Base-by-base conservation (phyloP, 192 early-diverging fungal species). In the Thoreauomyces humboldtii region DNA sequence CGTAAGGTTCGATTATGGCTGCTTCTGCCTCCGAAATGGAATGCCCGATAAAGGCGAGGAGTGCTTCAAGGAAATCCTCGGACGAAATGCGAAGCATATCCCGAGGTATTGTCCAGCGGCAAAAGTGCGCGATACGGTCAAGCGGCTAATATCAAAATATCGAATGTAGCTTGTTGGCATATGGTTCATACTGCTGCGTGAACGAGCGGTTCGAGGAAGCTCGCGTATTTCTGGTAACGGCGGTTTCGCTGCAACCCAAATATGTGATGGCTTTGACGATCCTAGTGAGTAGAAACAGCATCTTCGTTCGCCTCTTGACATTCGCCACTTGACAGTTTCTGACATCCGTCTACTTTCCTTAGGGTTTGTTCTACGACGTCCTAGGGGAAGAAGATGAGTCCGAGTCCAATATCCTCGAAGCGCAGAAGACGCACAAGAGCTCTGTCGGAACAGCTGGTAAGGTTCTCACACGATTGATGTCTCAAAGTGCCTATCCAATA, bases 1-100 rank as follows among this genome's bases (percentile, higher is more conserved):
- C 17, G 11, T 33, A n/a, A 79, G 77, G 77, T 86, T 78, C 31
- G 84, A 86, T 43, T 86, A 86, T 59, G 81, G 81, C 7, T 70
- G 71, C 27, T 86, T 84, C 43, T 78, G 75, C 48, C 70, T 79
- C 72, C 44, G 84, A 2, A 78, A 70, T 33, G 58, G 63, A 11
- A 65, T 71, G 65, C 14, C 52, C 0, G 64, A 60, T 11, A 77
- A 76, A 61, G 84, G 78, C 24, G 75, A 78, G 11, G 84, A 86
- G 59, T 81, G 81, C 59, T 80, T 84, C 56, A 69, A 73, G 35
- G 79, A 84, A 48, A 77, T 86, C 32, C 58, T 86, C 21, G 41
- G 71, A 17, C 37, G 74, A 29, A 81, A 83, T 52, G 41, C 77
- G n/a, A 77, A 76, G 34, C 81, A 84, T 63, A 77, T 84, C 27